These are phyloP conservation scores for Phoma sp. DNA, from an alignment of 2,329 filamentous ascomycete species.

Conservation along the genomic window DNA sequence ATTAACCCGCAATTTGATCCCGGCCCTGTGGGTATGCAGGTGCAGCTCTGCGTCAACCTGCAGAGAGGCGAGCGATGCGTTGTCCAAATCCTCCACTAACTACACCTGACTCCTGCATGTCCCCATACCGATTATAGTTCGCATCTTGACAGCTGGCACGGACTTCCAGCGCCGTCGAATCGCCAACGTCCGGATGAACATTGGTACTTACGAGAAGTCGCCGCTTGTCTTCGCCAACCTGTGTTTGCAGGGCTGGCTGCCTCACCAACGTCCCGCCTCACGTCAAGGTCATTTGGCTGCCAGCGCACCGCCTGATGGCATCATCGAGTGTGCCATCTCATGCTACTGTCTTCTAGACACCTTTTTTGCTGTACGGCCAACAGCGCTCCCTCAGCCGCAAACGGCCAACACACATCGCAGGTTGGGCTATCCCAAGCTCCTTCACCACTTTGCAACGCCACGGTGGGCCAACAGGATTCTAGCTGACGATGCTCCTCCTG, in stretches of 20 bases:
- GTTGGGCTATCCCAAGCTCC: conserved; percentile 2
- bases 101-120: conserved; percentile 37
- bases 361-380: conserved; percentile 17
- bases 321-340: conserved; percentile 22
- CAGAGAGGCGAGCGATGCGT: conserved; percentile 45
- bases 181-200: conserved; percentile 25
- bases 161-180: conserved; percentile 29
- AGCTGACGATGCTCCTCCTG: conserved; percentile 24
- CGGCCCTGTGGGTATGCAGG: conserved; percentile 41
- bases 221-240: conserved; percentile 12
- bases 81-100: conserved; percentile 44
- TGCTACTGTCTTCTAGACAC: conserved; percentile 14
- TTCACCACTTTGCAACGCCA: conserved; percentile 23
- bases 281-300: conserved; percentile 26
- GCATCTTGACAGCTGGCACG: conserved; percentile 48
- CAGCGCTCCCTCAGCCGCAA: conserved; percentile 25
- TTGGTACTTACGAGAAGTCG: conserved; percentile 23
- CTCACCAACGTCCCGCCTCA: conserved; percentile 27
- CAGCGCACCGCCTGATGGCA: conserved; percentile 33
- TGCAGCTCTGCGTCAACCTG: conserved; percentile 51
- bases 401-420: conserved; percentile 25
- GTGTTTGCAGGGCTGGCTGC: conserved; percentile 33
- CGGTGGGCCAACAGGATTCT: conserved; percentile 25
- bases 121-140: conserved; percentile 34
- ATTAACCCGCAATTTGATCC: conserved; percentile 42